These are phyloP conservation scores for Podosphaera aphanis DNA, from an alignment of 2,329 filamentous ascomycete genomes.

Conservation along the genomic window DNA sequence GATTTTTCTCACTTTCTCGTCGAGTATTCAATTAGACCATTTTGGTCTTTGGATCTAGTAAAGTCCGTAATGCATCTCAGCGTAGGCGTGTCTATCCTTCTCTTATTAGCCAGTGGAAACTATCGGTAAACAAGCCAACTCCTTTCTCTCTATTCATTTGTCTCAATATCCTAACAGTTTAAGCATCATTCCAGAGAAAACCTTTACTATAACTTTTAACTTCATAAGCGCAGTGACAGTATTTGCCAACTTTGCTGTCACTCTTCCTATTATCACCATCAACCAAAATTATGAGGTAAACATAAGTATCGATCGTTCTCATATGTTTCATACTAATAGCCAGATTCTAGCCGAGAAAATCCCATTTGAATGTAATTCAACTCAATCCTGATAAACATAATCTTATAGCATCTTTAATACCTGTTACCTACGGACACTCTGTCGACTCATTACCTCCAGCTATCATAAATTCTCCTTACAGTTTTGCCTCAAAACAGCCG, in stretches of 20 bases:
- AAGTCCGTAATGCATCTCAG: neutral
- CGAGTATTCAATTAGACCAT: neutral
- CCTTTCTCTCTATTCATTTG: neutral
- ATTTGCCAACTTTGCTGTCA: neutral
- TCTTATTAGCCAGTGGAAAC: neutral
- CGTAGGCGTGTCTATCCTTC: neutral
- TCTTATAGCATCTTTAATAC: neutral
- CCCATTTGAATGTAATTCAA: neutral
- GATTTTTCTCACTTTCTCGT: neutral
- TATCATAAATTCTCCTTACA: neutral
- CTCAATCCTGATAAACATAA: neutral
- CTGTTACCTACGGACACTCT: no score
- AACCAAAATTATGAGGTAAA: neutral
- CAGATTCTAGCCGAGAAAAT: neutral
- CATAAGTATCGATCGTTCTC: no score
- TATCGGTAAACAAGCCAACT: neutral
- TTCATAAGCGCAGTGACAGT: neutral
- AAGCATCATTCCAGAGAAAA: neutral
- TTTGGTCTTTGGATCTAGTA: neutral
- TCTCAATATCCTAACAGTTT: neutral
- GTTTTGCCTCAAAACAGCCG: neutral
- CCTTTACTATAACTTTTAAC: neutral
- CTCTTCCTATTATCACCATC: neutral
- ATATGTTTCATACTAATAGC: neutral
- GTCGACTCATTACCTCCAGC: neutral